Percentiles rank a stretch among this genome's conserved stretches.
phyloP scores from a whole-genome alignment of 768 basidiomycete genomes.

The Lentinula sp. region DNA sequence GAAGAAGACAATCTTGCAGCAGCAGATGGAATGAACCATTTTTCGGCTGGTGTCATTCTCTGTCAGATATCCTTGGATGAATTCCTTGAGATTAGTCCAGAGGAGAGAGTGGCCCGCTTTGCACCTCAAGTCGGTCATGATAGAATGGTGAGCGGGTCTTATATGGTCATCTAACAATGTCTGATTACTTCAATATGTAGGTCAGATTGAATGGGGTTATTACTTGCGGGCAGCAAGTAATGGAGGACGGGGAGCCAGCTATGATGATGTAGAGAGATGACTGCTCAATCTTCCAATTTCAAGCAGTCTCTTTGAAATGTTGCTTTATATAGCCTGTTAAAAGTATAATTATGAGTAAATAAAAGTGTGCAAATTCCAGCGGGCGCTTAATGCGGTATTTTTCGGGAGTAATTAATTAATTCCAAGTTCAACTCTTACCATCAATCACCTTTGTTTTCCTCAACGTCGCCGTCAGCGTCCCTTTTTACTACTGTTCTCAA shows the following conservation, averaged over 20 bases:
- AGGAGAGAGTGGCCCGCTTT: constrained; percentile 27
- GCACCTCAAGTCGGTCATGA: constrained; percentile 28
- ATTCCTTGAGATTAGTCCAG: constrained; percentile 31
- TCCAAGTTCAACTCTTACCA: not conserved
- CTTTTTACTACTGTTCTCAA: not conserved
- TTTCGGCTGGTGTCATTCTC: constrained; percentile 40
- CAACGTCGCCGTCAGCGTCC: not conserved
- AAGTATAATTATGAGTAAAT: too few relatives aligned
- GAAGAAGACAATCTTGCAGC: constrained; percentile 54
- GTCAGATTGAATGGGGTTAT: constrained; percentile 3
- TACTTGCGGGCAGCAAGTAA: not conserved
- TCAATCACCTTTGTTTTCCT: not conserved
- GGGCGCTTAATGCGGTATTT: not conserved
- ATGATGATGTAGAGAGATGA: not conserved
- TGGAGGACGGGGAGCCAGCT: not conserved
- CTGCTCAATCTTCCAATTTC: too few relatives aligned
- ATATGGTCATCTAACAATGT: not conserved
- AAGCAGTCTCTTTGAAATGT: too few relatives aligned
- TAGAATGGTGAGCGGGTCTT: constrained; percentile 30
- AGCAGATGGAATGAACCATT: constrained; percentile 40
- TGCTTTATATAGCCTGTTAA: too few relatives aligned
- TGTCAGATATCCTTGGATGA: constrained; percentile 30
- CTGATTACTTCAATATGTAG: not conserved
- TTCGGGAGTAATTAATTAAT: not conserved
- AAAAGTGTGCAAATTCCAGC: too few relatives aligned